Conservation (phyloP, 2,329 filamentous ascomycete genomes). For the Leptographium procerum region DNA sequence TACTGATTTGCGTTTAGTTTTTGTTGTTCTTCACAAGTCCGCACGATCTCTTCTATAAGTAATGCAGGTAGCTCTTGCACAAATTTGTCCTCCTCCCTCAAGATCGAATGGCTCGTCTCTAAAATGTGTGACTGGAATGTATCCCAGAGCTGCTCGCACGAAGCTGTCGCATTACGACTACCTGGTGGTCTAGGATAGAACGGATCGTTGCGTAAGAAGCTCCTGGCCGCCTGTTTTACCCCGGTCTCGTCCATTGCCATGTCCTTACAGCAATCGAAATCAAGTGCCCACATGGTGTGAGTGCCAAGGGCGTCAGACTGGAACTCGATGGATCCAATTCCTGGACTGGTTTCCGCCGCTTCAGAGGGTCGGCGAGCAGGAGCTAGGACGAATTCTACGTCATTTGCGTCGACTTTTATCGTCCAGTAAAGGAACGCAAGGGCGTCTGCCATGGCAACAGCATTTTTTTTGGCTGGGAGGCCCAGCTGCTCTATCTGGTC, state of each 20-base stretch:
- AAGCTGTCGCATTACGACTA: not conserved
- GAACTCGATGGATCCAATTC: not conserved
- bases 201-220: slow-evolving; percentile 39
- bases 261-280: slow-evolving; percentile 30
- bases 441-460: slow-evolving; percentile 33
- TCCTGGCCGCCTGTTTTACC: slow-evolving; percentile 26
- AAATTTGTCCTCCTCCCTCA: not conserved
- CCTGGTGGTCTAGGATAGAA: slow-evolving; percentile 32
- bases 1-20: too few species aligned
- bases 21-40: not conserved
- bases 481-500: slow-evolving; percentile 36
- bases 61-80: not conserved
- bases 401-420: slow-evolving; percentile 35
- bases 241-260: slow-evolving; percentile 27
- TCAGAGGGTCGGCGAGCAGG: slow-evolving; percentile 5
- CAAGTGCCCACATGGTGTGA: slow-evolving; percentile 32
- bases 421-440: slow-evolving; percentile 40
- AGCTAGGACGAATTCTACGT: slow-evolving; percentile 44
- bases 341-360: not conserved
- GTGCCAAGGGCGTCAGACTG: slow-evolving; percentile 15
- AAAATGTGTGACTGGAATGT: slow-evolving; percentile 14
- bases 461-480: slow-evolving; percentile 24
- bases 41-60: not conserved
- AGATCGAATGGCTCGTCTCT: not conserved
- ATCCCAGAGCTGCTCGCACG: slow-evolving; percentile 15